Conservation (phyloP, 139 green algal species). For the Parachlorella kessleri region DNA sequence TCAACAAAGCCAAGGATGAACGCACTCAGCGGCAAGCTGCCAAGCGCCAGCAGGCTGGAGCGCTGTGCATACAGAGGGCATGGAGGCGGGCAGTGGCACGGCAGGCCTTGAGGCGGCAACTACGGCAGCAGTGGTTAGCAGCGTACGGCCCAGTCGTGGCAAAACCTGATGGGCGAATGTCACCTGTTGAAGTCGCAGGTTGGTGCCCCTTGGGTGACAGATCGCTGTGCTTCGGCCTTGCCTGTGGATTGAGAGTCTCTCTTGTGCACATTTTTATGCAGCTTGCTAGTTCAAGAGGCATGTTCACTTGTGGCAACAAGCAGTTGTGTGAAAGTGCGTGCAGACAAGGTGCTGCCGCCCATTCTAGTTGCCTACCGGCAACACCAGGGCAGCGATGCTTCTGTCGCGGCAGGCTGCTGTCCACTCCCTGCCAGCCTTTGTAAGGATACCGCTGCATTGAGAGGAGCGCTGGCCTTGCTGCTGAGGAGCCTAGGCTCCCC, state of each 20-base stretch:
- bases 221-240: too few relatives aligned
- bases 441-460: constrained; percentile 12
- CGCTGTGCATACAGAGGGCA: neutral
- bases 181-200: too few relatives aligned
- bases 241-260: too few relatives aligned
- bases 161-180: too few relatives aligned
- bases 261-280: too few relatives aligned
- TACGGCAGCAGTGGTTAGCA: constrained; percentile 17
- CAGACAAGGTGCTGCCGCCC: constrained; percentile 15
- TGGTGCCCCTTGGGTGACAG: too few relatives aligned
- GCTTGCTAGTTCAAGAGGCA: too few relatives aligned
- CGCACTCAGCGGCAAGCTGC: constrained; percentile 5
- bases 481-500: constrained; percentile 39
- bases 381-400: neutral
- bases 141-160: neutral
- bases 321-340: neutral
- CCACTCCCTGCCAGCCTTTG: neutral
- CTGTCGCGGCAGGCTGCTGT: neutral
- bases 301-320: too few relatives aligned
- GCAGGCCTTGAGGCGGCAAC: neutral
- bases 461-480: constrained; percentile 52
- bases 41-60: neutral
- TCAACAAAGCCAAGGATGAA: constrained; percentile 17
- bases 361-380: constrained; percentile 23
- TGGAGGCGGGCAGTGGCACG: neutral